Base-by-base conservation (phyloP, 2,329 filamentous ascomycete species). In the Ploettnerulaceae sp. region DNA sequence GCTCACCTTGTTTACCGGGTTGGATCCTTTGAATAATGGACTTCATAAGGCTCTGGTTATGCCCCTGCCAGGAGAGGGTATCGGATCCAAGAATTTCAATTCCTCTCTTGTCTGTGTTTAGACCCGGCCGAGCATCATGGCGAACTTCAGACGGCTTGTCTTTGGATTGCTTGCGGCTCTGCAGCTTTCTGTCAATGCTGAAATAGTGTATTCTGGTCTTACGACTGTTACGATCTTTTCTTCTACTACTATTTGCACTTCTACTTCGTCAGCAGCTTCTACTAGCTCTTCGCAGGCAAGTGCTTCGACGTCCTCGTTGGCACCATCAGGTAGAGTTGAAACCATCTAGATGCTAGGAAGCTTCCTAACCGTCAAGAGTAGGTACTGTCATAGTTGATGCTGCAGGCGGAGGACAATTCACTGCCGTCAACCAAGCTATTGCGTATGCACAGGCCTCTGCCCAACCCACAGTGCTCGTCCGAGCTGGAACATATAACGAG, bases 401-500 rank as follows among this genome's bases (percentile, higher is more conserved):
- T 1, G 69, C 72, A 52, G 68, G 68, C 22, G 67, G 62, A 17
- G 70, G 66, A 15, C 67, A 72, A 37, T 73, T 68, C 46, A 70
- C 69, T 12, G 68, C 64, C 8, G 71, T 74, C 54, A 66, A 64
- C 39, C 62, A 67, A 12, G 71, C 70, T 21, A 64, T 74, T 14
- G 59, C 64, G 3, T 69, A 68, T 22, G 72, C 72, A 1, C 65
- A 71, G 51, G 63, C 56, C 39, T 65, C 65, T 40, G 64, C 59
- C 1, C 61, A 69, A 17, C 64, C 71, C 1, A 72, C 71, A 0
- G 69, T 74, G 1, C 65, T 67, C 9, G 62, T 73, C 14, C 62
- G 67, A 4, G 64, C 69, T 1, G 71, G 71, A 11, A 72, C 68
- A 0, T 74, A 73, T 47, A 65, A 64, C 5, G 70, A 74, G 44